Evolutionary conservation across 2,329 filamentous ascomycete species (phyloP), one percentile per base, ranked within the genome.

Genomic region (Paraconiothyrium brasiliense): DNA sequence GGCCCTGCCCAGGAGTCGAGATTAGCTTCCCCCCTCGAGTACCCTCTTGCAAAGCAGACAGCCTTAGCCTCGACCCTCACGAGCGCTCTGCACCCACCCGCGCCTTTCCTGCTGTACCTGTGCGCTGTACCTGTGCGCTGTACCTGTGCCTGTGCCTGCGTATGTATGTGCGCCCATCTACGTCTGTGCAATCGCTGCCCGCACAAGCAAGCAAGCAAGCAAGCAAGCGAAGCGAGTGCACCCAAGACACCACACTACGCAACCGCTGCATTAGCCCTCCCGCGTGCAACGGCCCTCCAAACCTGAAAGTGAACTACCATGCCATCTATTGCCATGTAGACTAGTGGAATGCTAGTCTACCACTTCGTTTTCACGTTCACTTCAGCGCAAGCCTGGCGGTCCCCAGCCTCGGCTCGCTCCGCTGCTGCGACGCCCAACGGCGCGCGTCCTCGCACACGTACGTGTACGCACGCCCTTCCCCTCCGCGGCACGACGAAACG

Each of bases 251-350:
- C 37, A 14, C 35, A 39, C 8, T 14, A 16, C 37, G 37, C 37
- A 16, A 16, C 50, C 35, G 41, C 51, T 44, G 51, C 51, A 54
- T 54, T 54, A 54, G 51, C 51, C 39, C 51, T 54, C 39, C 51
- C 51, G 51, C 51, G 51, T 54, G 37, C 51, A 43, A 54, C 51
- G 24, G 32, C 4, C 35, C 3, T 30, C 6, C 27, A 30, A 2
- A 30, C 27, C 27, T 30, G 27, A 30, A 30, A 30, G 27, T 30
- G 20, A 20, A 20, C 20, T 20, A 30, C 27, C 27, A 30, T 30
- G 27, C 6, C 14, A 44, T 44, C 3, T n/a, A 44, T 44, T 44
- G 41, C 41, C 16, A n/a, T n/a, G 16, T 30, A 30, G 27, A 30
- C 27, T 30, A 30, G 27, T 6, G 27, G 27, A 30, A 30, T 30